Base-by-base conservation (phyloP, 305 asterid genomes). In the Fraxinus angustifolia region DNA sequence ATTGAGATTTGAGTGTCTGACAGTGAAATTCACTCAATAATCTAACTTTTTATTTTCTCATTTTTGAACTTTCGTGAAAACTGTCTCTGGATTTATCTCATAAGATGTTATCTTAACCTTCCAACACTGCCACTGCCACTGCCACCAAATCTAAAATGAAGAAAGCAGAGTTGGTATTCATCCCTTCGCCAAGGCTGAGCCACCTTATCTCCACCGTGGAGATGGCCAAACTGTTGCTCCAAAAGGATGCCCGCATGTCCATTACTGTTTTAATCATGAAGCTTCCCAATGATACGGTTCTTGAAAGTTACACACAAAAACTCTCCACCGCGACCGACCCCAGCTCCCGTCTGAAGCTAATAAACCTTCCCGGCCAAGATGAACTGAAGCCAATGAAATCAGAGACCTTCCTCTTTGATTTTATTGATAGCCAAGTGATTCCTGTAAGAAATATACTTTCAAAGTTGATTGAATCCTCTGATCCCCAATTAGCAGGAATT, bases 181-280 rank as follows among this genome's bases (percentile, higher is more conserved):
- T 91, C 82, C 96, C 94, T 33, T 77, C 82, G 8, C 91, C 96
- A 0, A 87, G 87, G 77, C 83, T 86, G 82, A 87, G 94, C 85
- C 96, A 91, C 84, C 89, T 90, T 74, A 42, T 84, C 73, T 74
- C 96, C 83, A 79, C 90, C 82, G 90, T 91, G 70, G 90, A 91
- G 85, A 48, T 78, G 14, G 90, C 92, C 72, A 87, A 91, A 82
- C 90, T 89, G 85, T 84, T 91, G 75, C 82, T 87, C 72, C 71
- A 48, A 26, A 78, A 90, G 28, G 84, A 88, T 60, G 6, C 0
- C 21, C 78, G 84, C 73, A 86, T 90, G 58, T 78, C 87, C 80
- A 8, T 87, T 50, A 87, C 87, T 1, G 77, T 90, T 2, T 85
- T 90, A 82, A 83, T 85, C 79, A 88, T 87, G 79, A 87, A 81